These are phyloP conservation scores for Silene coronaria DNA, from an alignment of 179 eudicot species.

Conservation along the genomic window DNA sequence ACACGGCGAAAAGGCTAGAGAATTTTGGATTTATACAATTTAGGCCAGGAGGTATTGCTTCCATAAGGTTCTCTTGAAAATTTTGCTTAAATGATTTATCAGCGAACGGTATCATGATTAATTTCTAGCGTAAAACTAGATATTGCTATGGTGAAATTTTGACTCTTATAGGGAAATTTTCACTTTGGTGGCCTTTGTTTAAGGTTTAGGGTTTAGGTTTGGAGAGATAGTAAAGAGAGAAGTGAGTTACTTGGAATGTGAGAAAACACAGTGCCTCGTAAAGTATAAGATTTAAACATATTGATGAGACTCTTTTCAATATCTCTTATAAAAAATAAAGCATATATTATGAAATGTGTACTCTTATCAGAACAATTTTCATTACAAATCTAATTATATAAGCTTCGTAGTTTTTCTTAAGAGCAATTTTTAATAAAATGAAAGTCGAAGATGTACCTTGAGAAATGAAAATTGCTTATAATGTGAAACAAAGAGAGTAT, in stretches of 20 bases:
- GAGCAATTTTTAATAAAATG: background rate
- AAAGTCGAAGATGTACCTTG: background rate
- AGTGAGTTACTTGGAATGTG: background rate
- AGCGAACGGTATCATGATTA: background rate
- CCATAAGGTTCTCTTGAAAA: slow-evolving; percentile 2
- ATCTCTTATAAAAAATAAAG: background rate
- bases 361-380: background rate
- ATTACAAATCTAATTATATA: background rate
- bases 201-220: too few species aligned
- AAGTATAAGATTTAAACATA: background rate
- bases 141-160: background rate
- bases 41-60: slow-evolving; percentile 86
- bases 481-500: background rate
- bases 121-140: background rate
- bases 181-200: background rate
- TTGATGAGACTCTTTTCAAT: background rate
- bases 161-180: background rate
- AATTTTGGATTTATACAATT: slow-evolving; percentile 96
- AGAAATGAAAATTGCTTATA: background rate
- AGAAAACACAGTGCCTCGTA: too few species aligned
- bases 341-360: background rate
- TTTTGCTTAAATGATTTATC: background rate
- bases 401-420: background rate
- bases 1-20: slow-evolving; percentile 96
- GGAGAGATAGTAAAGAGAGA: background rate